Evolutionary conservation across 129 eudicot genomes (phyloP).

Genomic region (Artemisia tridentata): DNA sequence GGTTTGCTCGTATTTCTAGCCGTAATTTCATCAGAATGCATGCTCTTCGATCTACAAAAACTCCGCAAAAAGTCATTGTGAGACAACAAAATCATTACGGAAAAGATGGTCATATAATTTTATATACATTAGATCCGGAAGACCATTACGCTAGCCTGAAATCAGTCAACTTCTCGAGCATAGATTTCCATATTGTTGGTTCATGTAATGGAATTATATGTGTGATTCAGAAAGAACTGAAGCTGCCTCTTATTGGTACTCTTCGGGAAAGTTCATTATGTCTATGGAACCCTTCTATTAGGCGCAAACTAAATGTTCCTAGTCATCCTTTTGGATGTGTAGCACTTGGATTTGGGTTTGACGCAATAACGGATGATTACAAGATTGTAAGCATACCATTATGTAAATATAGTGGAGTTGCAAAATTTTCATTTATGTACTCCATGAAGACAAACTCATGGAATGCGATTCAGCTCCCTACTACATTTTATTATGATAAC

Average conservation of each 20-base stretch:
- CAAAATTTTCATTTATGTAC: not conserved
- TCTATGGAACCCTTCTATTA: conserved; percentile 7
- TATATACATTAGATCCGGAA: not conserved
- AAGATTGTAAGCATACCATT: not conserved
- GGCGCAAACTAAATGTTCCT: conserved; percentile 10
- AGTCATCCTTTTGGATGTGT: not conserved
- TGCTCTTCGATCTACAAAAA: not conserved
- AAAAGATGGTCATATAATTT: not conserved
- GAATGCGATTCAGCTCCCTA: not conserved
- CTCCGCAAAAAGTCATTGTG: not conserved
- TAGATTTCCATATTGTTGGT: not conserved
- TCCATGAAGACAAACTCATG: conserved; percentile 10
- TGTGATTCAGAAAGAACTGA: not conserved
- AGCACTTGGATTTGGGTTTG: not conserved
- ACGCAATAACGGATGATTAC: not conserved
- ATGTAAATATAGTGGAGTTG: not conserved
- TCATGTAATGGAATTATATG: conserved; percentile 14
- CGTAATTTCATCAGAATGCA: not conserved
- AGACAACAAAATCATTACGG: not conserved
- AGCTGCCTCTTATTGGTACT: not conserved
- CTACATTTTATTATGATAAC: not conserved
- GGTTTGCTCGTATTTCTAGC: conserved; percentile 1
- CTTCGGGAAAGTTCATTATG: not conserved
- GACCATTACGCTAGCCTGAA: not conserved
- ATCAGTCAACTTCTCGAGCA: not conserved